Evolutionary conservation across 768 basidiomycete genomes (phyloP).

Genomic region (Boletus subcaerulescens): DNA sequence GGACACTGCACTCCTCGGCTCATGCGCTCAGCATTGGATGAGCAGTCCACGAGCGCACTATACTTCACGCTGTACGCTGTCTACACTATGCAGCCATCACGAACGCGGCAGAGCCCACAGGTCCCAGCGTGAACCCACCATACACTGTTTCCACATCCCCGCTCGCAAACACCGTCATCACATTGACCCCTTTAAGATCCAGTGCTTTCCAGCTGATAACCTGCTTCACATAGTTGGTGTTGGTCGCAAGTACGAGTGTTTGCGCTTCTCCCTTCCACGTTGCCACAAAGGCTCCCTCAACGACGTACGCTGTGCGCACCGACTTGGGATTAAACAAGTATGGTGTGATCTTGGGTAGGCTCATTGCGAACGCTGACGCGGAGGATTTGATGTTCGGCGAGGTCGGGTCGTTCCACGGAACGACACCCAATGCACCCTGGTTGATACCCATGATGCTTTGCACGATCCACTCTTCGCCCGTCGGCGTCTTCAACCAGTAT

Average conservation of each 20-base stretch:
- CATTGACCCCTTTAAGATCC: conserved; percentile 8
- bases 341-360: conserved; percentile 43
- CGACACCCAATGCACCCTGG: conserved; percentile 60
- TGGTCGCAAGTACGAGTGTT: conserved; percentile 50
- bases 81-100: neutral
- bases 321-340: conserved; percentile 46
- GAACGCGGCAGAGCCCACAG: conserved; percentile 25
- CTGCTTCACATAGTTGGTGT: conserved; percentile 43
- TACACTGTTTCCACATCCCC: conserved; percentile 7
- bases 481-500: conserved; percentile 59
- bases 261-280: conserved; percentile 43
- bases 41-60: too few relatives aligned
- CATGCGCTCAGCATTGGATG: too few relatives aligned
- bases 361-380: conserved; percentile 43
- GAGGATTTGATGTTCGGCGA: conserved; percentile 47
- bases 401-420: conserved; percentile 52
- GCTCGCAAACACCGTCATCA: conserved; percentile 9
- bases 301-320: conserved; percentile 37
- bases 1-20: too few relatives aligned
- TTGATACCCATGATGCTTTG: conserved; percentile 66
- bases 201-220: conserved; percentile 34
- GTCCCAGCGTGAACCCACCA: conserved; percentile 21
- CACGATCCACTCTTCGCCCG: conserved; percentile 67
- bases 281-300: conserved; percentile 46
- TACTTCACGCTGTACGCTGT: too few relatives aligned